Evolutionary conservation across 257 asterid genomes (phyloP).

Genomic region (Penstemon newberryi): DNA sequence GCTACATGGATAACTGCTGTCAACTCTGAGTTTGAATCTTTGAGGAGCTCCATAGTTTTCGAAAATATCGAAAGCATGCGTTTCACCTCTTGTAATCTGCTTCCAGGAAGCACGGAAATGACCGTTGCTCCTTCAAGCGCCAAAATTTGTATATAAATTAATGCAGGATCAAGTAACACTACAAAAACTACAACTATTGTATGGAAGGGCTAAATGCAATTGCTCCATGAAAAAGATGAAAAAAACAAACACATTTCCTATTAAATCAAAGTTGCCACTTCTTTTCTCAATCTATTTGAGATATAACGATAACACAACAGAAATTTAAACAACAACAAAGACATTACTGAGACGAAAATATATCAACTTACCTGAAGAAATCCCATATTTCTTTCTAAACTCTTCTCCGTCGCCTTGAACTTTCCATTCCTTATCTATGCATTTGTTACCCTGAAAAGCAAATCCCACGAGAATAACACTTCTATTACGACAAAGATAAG

Average conservation of each 20-base stretch:
- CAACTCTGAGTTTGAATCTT: constrained; percentile 45
- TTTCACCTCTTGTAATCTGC: constrained; percentile 89
- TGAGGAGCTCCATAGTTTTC: constrained; percentile 55
- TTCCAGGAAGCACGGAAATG: constrained; percentile 89
- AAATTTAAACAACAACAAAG: constrained; percentile 11
- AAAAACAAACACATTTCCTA: constrained; percentile 4
- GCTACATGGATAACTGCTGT: constrained; percentile 75
- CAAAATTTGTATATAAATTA: constrained; percentile 27
- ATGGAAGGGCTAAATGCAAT: background rate
- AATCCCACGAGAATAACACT: constrained; percentile 23
- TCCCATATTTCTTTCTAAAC: constrained; percentile 57
- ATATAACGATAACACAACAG: background rate
- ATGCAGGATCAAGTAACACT: constrained; percentile 7
- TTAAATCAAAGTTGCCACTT: background rate
- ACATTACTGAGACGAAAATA: constrained; percentile 12
- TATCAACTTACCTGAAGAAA: constrained; percentile 59
- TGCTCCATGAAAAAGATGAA: constrained; percentile 11
- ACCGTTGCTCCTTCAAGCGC: constrained; percentile 60
- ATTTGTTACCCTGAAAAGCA: constrained; percentile 41
- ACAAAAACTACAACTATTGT: too few species aligned
- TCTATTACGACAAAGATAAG: constrained; percentile 13
- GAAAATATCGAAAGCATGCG: constrained; percentile 82
- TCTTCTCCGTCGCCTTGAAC: constrained; percentile 61
- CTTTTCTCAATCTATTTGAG: background rate
- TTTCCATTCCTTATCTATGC: constrained; percentile 39